phyloP scores from a whole-genome alignment of 1,284 basidiomycete genomes.

The Fomitopsis palustris region DNA sequence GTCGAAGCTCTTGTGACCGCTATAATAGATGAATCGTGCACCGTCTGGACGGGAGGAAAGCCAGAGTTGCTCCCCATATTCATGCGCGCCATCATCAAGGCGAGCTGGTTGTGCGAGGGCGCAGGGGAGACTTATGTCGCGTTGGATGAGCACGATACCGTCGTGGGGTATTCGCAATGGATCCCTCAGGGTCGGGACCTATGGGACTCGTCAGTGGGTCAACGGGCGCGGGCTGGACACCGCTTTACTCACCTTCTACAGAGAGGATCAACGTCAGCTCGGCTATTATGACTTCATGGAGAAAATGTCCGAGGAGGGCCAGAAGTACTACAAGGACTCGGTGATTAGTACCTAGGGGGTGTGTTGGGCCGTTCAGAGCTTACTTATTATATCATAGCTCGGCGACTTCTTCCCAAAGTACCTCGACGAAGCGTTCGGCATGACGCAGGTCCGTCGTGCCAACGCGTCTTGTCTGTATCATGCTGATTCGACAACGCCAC shows the following conservation, averaged over 20 bases:
- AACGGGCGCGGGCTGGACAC: not conserved
- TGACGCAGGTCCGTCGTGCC: not conserved
- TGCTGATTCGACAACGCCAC: too few relatives aligned
- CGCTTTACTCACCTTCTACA: not conserved
- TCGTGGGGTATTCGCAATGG: not conserved
- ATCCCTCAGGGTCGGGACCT: not conserved
- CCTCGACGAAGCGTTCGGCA: not conserved
- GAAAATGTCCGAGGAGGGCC: not conserved
- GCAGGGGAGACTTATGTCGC: not conserved
- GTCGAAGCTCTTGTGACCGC: not conserved
- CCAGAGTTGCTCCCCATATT: not conserved
- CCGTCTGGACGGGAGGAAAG: not conserved
- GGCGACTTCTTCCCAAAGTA: not conserved
- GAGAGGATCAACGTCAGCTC: not conserved
- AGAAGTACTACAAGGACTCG: not conserved
- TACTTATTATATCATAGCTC: not conserved
- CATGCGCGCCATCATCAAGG: not conserved
- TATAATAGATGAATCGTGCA: not conserved
- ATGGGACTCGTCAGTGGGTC: not conserved
- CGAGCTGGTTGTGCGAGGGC: not conserved
- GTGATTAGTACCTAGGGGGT: not conserved
- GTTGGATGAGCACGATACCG: not conserved
- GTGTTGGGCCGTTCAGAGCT: not conserved
- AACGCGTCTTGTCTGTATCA: not conserved
- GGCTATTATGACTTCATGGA: not conserved